Base-by-base conservation (phyloP, 2,329 filamentous ascomycete genomes). In the Pyrenophora seminiperda region DNA sequence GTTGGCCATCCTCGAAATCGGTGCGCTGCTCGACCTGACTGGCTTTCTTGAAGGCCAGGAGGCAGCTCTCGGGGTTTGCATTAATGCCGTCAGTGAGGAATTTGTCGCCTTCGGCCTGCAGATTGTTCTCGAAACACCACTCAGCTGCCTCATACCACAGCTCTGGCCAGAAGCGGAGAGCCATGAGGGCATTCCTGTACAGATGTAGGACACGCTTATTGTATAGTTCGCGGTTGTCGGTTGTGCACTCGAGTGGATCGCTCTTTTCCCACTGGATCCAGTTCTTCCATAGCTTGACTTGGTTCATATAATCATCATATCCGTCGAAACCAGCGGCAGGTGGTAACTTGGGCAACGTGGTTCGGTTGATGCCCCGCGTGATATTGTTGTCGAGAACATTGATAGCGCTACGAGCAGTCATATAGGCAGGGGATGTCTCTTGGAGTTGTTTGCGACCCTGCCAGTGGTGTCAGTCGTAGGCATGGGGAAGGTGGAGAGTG, bases 191-290 rank as follows among this genome's bases (percentile, higher is more conserved):
- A 71, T 97, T 93, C 71, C 91, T 94, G 79, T 96, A 97, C 57
- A 90, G 88, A 72, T 95, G 96, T 6, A 97, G 74, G 33, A 97
- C 83, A 32, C 94, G 87, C 59, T 88, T 83, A 59, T 88, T 88
- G 74, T 88, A 94, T 5, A 83, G 81, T 43, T 85, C 82, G 3
- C 83, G 79, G 61, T 97, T 92, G 45, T 97, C 92, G 2, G 87
- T 81, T 67, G 90, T 89, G 44, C 97, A 78, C 18, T 96, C 90
- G 3, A 99, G 79, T 1, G 91, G 91, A 67, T 99, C 94, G 14
- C 89, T 87, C 73, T 93, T 96, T 74, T 99, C 94, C 91, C 92
- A 99, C 4, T 86, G 80, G 59, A 99, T 88, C 94, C 95, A 99
- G 59, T 83, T 86, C 70, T 91, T 91, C 94, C 94, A 99, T 20